phyloP scores from a whole-genome alignment of 2,329 filamentous ascomycete genomes.

The Botryotinia narcissicola region DNA sequence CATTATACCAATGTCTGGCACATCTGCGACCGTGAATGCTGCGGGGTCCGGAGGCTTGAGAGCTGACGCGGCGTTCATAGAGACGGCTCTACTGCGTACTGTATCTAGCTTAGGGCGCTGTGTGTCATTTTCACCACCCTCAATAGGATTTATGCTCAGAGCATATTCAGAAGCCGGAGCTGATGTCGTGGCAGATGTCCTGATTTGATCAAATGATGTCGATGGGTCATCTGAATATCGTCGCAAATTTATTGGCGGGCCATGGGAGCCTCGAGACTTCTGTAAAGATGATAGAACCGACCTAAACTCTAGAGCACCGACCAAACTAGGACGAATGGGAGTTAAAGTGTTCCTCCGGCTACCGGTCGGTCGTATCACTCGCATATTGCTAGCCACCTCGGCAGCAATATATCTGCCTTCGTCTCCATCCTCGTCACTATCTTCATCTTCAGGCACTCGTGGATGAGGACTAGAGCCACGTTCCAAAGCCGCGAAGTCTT shows the following conservation, averaged over 20 bases:
- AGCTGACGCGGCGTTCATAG: conserved; percentile 34
- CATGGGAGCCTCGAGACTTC: conserved; percentile 72
- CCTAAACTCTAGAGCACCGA: conserved; percentile 90
- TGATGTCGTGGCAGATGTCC: conserved; percentile 47
- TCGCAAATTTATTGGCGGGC: conserved; percentile 65
- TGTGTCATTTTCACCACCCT: conserved; percentile 21
- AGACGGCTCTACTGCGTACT: conserved; percentile 35
- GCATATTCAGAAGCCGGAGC: conserved; percentile 36
- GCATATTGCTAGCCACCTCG: conserved; percentile 91
- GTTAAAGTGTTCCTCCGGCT: conserved; percentile 71
- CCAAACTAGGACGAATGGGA: conserved; percentile 86
- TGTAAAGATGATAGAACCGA: conserved; percentile 86
- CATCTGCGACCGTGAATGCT: conserved; percentile 32
- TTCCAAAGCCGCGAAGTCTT: conserved; percentile 38
- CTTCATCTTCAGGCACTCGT: conserved; percentile 39
- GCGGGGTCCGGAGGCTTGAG: conserved; percentile 27
- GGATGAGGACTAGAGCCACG: conserved; percentile 42
- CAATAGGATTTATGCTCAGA: conserved; percentile 44
- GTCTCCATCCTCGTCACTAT: conserved; percentile 51
- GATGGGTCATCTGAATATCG: conserved; percentile 63
- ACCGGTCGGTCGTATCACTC: conserved; percentile 67
- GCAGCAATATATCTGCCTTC: conserved; percentile 67
- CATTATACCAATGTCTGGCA: conserved; percentile 37
- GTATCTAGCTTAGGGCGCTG: conserved; percentile 23
- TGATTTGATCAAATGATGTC: conserved; percentile 31